Base-by-base conservation (phyloP, 495 filamentous ascomycete genomes). In the Penicillium cataractarum region DNA sequence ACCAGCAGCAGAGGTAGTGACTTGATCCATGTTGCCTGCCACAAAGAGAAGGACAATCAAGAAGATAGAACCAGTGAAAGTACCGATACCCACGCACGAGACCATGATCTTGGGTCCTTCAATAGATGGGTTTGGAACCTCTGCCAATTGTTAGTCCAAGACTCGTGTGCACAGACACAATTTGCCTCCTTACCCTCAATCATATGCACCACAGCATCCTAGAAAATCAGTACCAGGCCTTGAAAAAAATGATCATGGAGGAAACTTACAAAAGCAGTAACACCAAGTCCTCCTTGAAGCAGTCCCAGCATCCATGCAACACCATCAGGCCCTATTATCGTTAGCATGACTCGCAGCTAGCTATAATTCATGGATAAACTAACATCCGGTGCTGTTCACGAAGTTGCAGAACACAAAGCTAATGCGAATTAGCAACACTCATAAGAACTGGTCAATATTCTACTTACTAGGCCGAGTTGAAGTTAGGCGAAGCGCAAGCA, bases 71-170 rank as follows among this genome's bases (percentile, higher is more conserved):
- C 89, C 89, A 0, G 89, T 90, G 37, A 83, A 75, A 31, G 83
- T 82, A 4, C 89, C 89, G 40, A 91, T 91, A 3, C 77, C 80
- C 12, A 92, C 89, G 57, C 85, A 88, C 22, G 77, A 79, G n/a
- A 92, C 76, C 88, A 92, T 90, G 55, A 90, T 86, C 55, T 84
- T 85, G 6, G 89, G 89, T 0, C 85, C 89, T 67, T 84, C 82
- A 4, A 83, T 68, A 4, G 85, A 72, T 10, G 89, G 80, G 29
- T 88, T 80, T 0, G 89, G 89, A 39, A 92, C 89, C 73, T 92
- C 89, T 77, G 54, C 6, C 10, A n/a, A 10, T 13, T 3, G 33
- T 54, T 54, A 53, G 29, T 9, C 21, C 1, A 3, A 12, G 6
- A 22, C n/a, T 19, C 9, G 27, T n/a, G 24, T 9, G 8, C 5